A percentile compares a stretch with the other conserved stretches of the same genome.
phyloP scores from a whole-genome alignment of 2,329 filamentous ascomycete genomes.

The Apiospora saccharicola region DNA sequence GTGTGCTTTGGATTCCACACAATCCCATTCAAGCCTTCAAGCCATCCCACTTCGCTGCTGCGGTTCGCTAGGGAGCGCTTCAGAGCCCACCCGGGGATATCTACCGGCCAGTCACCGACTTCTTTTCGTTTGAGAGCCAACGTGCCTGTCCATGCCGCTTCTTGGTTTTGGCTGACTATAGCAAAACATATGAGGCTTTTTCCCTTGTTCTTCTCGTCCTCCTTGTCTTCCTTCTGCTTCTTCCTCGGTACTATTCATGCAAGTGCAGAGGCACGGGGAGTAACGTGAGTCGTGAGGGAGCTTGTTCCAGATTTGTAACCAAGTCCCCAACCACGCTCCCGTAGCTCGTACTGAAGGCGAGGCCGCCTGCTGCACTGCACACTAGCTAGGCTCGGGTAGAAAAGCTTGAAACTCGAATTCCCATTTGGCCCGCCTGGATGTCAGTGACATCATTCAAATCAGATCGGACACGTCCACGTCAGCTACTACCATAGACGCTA shows the following conservation, averaged over 20 bases:
- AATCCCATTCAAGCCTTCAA: background rate
- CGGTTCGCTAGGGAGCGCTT: background rate
- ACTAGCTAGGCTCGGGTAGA: conserved; percentile 2
- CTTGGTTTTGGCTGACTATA: background rate
- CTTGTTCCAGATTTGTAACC: background rate
- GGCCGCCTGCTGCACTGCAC: background rate
- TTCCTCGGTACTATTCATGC: background rate
- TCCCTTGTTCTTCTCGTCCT: background rate
- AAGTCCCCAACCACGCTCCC: background rate
- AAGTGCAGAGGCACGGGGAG: background rate
- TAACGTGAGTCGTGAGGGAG: background rate
- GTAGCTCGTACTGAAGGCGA: background rate
- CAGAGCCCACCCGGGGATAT: background rate
- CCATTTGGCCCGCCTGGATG: background rate
- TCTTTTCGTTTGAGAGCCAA: background rate
- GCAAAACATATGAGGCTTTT: background rate
- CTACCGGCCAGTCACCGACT: conserved; percentile 19
- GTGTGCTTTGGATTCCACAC: conserved; percentile 1
- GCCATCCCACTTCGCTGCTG: background rate
- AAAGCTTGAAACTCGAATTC: background rate
- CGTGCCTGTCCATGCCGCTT: background rate
- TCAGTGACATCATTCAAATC: background rate
- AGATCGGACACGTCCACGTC: conserved; percentile 8
- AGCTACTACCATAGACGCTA: background rate
- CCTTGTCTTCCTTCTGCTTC: too few species aligned